Evolutionary conservation across 108 stramenopile genomes (phyloP).

Genomic region (Cyclotella sp.): DNA sequence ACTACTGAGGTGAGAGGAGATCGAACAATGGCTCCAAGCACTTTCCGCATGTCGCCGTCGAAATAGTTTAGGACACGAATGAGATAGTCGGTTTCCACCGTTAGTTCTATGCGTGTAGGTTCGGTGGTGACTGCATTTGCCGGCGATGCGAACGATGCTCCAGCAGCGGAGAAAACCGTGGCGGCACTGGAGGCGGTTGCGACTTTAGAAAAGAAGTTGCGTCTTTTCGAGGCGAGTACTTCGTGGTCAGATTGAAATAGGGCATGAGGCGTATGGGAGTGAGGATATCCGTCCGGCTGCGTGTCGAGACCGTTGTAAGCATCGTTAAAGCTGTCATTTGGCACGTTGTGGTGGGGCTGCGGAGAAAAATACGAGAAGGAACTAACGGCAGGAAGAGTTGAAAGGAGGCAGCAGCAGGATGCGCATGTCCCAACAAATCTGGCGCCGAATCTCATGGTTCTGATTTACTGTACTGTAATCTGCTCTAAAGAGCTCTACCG

Average conservation of each 20-base stretch:
- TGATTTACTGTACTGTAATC: too few relatives aligned
- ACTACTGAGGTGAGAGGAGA: conserved; percentile 29
- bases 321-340: background rate
- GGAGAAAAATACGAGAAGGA: background rate
- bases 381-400: background rate
- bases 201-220: conserved; percentile 24
- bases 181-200: conserved; percentile 1
- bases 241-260: background rate
- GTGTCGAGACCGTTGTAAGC: background rate
- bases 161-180: conserved; percentile 9
- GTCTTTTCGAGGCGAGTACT: conserved; percentile 1
- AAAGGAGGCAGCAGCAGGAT: background rate
- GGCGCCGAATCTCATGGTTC: conserved; percentile 4
- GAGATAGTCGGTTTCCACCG: conserved; percentile 47
- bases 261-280: background rate
- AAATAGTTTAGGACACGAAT: conserved; percentile 46
- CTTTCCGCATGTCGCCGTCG: conserved; percentile 52
- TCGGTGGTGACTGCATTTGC: conserved; percentile 7
- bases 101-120: conserved; percentile 41
- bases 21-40: conserved; percentile 34
- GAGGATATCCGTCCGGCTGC: background rate
- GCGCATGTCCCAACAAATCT: background rate
- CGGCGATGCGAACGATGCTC: background rate
- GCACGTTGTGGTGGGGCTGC: background rate
- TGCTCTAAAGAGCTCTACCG: too few relatives aligned